A percentile compares a stretch with the other conserved stretches of the same genome.
phyloP scores from a whole-genome alignment of 2,329 filamentous ascomycete species.

The Epichloe festucae region DNA sequence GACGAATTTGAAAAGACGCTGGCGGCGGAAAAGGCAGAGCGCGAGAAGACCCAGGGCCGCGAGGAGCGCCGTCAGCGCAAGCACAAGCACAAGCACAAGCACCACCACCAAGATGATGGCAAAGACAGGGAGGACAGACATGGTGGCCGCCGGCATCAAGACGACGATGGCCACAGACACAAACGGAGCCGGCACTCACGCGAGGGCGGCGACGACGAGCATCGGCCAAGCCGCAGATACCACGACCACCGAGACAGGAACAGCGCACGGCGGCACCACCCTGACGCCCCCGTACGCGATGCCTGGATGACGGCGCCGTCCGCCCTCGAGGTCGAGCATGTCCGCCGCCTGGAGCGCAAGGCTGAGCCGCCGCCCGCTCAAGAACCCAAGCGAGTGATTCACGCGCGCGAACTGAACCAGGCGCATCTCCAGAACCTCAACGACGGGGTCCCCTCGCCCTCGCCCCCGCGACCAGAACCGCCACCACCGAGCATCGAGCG shows the following conservation, averaged over 20 bases:
- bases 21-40: slow-evolving; percentile 47
- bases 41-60: slow-evolving; percentile 32
- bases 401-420: slow-evolving; percentile 68
- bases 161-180: slow-evolving; percentile 35
- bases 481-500: slow-evolving; percentile 33
- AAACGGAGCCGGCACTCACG: slow-evolving; percentile 45
- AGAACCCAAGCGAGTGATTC: slow-evolving; percentile 58
- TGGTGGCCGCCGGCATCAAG: slow-evolving; percentile 20
- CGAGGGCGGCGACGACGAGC: slow-evolving; percentile 32
- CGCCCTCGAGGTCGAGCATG: slow-evolving; percentile 71
- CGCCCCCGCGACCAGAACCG: neutral
- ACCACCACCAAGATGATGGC: slow-evolving; percentile 29
- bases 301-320: slow-evolving; percentile 91
- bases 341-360: slow-evolving; percentile 45
- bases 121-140: slow-evolving; percentile 17
- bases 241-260: slow-evolving; percentile 27
- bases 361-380: slow-evolving; percentile 38
- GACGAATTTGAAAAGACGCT: slow-evolving; percentile 69
- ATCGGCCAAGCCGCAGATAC: slow-evolving; percentile 25
- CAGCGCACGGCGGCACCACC: slow-evolving; percentile 36
- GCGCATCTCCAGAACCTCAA: slow-evolving; percentile 42
- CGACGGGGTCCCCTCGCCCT: slow-evolving; percentile 24
- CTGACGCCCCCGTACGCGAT: slow-evolving; percentile 56
- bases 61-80: slow-evolving; percentile 31
- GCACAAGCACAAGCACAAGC: slow-evolving; percentile 34